Percentiles rank a stretch among this genome's conserved stretches.
phyloP scores from a whole-genome alignment of 2,329 filamentous ascomycete genomes.

The Thermomyces lanuginosus region DNA sequence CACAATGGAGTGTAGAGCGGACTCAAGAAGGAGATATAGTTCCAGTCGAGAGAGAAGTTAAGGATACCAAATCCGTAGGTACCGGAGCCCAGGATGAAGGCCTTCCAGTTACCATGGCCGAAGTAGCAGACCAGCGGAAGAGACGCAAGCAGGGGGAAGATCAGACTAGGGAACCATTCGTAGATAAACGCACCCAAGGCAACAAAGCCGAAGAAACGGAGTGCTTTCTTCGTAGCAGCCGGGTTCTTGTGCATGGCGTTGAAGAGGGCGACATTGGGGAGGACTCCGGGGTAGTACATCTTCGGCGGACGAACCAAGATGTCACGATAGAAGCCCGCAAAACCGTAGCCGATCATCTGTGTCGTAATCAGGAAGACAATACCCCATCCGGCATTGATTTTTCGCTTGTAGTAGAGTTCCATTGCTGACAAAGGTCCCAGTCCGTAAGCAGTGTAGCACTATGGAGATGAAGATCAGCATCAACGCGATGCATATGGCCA shows the following conservation, averaged over 20 bases:
- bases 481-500: not conserved
- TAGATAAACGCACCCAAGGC: not conserved
- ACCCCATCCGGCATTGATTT: constrained; percentile 2
- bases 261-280: constrained; percentile 3
- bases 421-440: constrained; percentile 1
- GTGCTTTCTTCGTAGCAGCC: constrained; percentile 2
- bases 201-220: constrained; percentile 1
- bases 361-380: constrained; percentile 2
- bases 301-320: constrained; percentile 1
- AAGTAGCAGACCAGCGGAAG: constrained; percentile 1
- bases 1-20: constrained; percentile 2
- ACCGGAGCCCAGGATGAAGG: constrained; percentile 2
- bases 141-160: constrained; percentile 1
- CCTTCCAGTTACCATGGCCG: constrained; percentile 3
- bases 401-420: constrained; percentile 2
- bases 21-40: constrained; percentile 1
- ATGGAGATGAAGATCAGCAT: not conserved
- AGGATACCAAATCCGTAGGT: constrained; percentile 2
- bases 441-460: constrained; percentile 2
- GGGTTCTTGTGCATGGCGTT: constrained; percentile 2
- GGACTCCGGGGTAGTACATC: constrained; percentile 3
- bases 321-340: constrained; percentile 1
- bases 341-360: constrained; percentile 3
- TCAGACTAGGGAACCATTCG: constrained; percentile 1
- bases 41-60: constrained; percentile 3